A percentile compares a stretch with the other conserved stretches of the same genome.
Conservation (phyloP, 2,329 filamentous ascomycete species). For the Botryotinia calthae region DNA sequence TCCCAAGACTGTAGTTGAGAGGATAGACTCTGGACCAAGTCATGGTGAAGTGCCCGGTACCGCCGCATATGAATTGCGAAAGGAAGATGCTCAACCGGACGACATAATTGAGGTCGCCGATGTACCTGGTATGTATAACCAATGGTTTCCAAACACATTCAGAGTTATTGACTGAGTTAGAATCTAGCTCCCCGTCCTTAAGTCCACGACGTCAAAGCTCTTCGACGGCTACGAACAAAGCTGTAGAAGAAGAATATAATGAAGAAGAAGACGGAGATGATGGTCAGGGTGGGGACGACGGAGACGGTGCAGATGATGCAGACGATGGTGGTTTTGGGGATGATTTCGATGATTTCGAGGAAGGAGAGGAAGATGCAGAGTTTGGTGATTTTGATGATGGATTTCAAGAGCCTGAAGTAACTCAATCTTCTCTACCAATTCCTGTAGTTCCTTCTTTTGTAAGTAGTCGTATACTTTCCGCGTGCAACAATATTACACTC, state of each 20-base stretch:
- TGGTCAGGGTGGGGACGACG: conserved; percentile 26
- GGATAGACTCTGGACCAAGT: conserved; percentile 54
- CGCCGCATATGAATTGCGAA: conserved; percentile 54
- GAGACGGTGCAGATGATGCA: conserved; percentile 25
- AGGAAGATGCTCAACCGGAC: conserved; percentile 58
- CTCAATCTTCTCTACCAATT: conserved; percentile 39
- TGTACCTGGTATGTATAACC: conserved; percentile 53
- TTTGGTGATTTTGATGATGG: conserved; percentile 58
- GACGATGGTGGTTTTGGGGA: conserved; percentile 54
- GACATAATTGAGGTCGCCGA: conserved; percentile 52
- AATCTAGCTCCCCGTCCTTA: conserved; percentile 50
- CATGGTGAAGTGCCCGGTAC: conserved; percentile 62
- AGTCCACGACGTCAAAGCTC: conserved; percentile 42
- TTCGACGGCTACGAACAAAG: conserved; percentile 33
- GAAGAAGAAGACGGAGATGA: conserved; percentile 51
- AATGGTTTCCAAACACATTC: conserved; percentile 31
- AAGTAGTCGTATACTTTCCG: conserved; percentile 40
- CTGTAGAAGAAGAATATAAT: conserved; percentile 57
- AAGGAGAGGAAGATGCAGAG: conserved; percentile 49
- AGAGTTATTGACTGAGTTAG: conserved; percentile 62
- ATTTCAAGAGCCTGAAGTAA: conserved; percentile 57
- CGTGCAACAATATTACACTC: conserved; percentile 19
- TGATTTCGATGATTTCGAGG: conserved; percentile 70
- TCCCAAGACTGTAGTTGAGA: conserved; percentile 57
- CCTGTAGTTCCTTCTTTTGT: conserved; percentile 44